phyloP scores from a whole-genome alignment of 164 flowering plant genomes.

The Annona cherimola region DNA sequence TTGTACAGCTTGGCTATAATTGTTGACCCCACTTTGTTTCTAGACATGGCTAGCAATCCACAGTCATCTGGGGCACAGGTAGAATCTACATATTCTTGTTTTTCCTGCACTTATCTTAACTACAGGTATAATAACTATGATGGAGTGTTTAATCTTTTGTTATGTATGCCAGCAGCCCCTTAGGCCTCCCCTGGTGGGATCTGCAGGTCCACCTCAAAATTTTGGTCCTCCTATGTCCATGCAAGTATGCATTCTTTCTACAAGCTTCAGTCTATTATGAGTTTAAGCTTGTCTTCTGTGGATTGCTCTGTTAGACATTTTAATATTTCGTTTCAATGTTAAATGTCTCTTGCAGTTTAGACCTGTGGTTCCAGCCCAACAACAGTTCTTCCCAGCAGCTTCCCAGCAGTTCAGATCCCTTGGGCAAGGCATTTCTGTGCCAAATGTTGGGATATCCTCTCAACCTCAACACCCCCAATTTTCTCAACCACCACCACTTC shows the following conservation, averaged over 20 bases:
- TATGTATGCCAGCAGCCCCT: constrained; percentile 33
- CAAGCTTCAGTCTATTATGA: neutral
- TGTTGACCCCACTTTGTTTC: constrained; percentile 11
- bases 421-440: constrained; percentile 41
- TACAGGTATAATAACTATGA: neutral
- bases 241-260: constrained; percentile 38
- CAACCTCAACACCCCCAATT: constrained; percentile 60
- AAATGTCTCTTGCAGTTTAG: constrained; percentile 57
- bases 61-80: constrained; percentile 76
- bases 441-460: constrained; percentile 42
- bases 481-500: constrained; percentile 69
- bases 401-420: constrained; percentile 61
- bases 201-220: constrained; percentile 50
- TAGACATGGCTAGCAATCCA: constrained; percentile 56
- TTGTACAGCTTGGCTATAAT: neutral
- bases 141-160: neutral
- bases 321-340: neutral
- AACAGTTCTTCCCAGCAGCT: constrained; percentile 41
- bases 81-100: neutral
- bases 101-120: neutral
- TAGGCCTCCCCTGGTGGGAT: constrained; percentile 51
- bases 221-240: constrained; percentile 47
- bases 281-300: constrained; percentile 1
- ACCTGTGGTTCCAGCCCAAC: constrained; percentile 54
- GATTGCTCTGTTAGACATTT: neutral